A percentile compares a stretch with the other conserved stretches of the same genome.
phyloP scores from a whole-genome alignment of 352 stramenopile species.

The Globisporangium barbulae region DNA sequence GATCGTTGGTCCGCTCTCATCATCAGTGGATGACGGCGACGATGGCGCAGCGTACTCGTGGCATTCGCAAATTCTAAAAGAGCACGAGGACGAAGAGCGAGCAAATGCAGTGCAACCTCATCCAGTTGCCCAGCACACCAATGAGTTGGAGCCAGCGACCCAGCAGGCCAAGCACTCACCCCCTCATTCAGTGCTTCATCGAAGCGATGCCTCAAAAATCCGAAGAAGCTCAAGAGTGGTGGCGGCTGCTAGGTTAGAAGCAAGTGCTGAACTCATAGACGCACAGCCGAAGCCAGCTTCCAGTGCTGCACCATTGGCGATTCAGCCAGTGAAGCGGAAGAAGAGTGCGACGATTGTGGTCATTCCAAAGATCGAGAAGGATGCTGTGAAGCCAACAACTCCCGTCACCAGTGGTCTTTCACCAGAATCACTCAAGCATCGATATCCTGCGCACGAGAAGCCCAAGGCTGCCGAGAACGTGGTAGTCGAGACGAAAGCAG shows the following conservation, averaged over 20 bases:
- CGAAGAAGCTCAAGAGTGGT: not conserved
- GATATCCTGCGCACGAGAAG: not conserved
- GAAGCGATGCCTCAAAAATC: not conserved
- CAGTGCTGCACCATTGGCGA: not conserved
- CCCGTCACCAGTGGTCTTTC: not conserved
- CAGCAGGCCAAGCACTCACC: not conserved
- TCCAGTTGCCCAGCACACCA: not conserved
- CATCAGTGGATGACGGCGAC: not conserved
- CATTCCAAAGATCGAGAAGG: slow-evolving; percentile 22
- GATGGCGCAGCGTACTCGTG: not conserved
- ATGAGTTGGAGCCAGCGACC: not conserved
- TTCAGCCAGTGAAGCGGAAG: not conserved
- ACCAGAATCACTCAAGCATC: not conserved
- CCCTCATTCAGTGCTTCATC: not conserved
- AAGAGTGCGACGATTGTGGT: slow-evolving; percentile 17
- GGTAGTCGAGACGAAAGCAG: not conserved
- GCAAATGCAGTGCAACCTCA: not conserved
- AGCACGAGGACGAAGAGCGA: slow-evolving; percentile 17
- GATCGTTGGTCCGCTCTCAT: not conserved
- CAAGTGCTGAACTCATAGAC: not conserved
- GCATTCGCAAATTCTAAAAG: slow-evolving; percentile 13
- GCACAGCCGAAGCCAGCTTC: not conserved
- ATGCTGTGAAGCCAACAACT: not conserved
- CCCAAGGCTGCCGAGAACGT: not conserved
- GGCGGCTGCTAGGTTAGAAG: not conserved